A percentile compares a stretch with the other conserved stretches of the same genome.
These are phyloP conservation scores for Schoenoplectus tabernaemontani DNA, from an alignment of 202 grass and related monocot genomes.

Conservation along the genomic window DNA sequence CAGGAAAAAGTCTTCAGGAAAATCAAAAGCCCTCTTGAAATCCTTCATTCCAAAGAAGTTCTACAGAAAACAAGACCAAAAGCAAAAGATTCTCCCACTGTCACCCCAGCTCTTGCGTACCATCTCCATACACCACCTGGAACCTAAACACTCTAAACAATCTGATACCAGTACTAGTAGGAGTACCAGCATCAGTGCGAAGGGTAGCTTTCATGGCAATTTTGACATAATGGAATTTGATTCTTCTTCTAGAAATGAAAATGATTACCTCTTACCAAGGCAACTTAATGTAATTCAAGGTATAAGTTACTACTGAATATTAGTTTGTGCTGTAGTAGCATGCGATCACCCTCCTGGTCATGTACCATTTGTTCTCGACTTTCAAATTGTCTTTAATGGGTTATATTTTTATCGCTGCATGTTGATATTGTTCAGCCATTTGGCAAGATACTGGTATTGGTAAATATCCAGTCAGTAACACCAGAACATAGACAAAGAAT, in stretches of 20 bases:
- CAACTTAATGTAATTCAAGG: slow-evolving; percentile 12
- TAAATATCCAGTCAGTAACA: background rate
- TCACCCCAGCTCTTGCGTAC: slow-evolving; percentile 75
- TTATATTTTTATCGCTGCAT: background rate
- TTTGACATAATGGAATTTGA: background rate
- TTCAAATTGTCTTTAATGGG: background rate
- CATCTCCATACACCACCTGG: slow-evolving; percentile 82
- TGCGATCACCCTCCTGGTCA: background rate
- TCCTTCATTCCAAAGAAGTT: slow-evolving; percentile 61
- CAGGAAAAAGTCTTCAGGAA: slow-evolving; percentile 46
- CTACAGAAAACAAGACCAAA: slow-evolving; percentile 52
- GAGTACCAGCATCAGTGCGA: background rate
- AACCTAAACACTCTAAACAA: slow-evolving; percentile 36
- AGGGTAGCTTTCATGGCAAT: slow-evolving; percentile 5
- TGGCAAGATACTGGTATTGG: background rate
- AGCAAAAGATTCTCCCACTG: slow-evolving; percentile 77
- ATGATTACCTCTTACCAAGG: background rate
- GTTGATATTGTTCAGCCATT: background rate
- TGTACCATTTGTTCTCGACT: background rate
- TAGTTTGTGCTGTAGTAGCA: background rate
- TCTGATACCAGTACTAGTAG: slow-evolving; percentile 14
- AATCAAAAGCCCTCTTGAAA: slow-evolving; percentile 41
- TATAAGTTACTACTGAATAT: background rate
- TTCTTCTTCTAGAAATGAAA: slow-evolving; percentile 21
- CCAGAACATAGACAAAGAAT: background rate